phyloP scores from a whole-genome alignment of 306 rosid species.

The Prosopis cineraria region DNA sequence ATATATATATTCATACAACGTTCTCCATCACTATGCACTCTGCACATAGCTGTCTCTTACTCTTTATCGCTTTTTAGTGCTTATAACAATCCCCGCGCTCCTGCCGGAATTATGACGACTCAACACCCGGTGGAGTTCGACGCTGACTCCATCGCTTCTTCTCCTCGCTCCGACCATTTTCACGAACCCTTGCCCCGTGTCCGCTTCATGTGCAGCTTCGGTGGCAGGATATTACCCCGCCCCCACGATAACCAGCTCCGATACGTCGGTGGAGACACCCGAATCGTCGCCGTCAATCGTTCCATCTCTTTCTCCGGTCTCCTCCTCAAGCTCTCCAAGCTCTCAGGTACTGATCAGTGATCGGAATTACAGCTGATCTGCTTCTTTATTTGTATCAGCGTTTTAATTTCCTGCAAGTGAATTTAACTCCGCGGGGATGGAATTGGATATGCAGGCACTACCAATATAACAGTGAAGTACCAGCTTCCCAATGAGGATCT shows the following conservation, averaged over 20 bases:
- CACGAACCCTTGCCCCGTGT: slow-evolving; percentile 54
- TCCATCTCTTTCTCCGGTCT: slow-evolving; percentile 65
- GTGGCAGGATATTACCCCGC: slow-evolving; percentile 88
- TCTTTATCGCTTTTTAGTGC: too few relatives aligned
- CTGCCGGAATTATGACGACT: slow-evolving; percentile 53
- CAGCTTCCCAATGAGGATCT: slow-evolving; percentile 98
- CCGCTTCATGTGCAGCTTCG: slow-evolving; percentile 97
- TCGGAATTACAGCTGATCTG: neutral
- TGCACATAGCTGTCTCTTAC: neutral
- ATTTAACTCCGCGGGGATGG: neutral
- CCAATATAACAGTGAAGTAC: slow-evolving; percentile 69
- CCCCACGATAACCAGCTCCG: slow-evolving; percentile 96
- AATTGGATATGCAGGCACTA: slow-evolving; percentile 56
- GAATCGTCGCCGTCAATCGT: slow-evolving; percentile 80
- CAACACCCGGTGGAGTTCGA: slow-evolving; percentile 56
- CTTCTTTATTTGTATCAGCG: too few relatives aligned
- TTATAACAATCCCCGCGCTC: too few relatives aligned
- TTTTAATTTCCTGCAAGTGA: too few relatives aligned
- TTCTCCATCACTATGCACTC: neutral
- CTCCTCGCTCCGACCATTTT: slow-evolving; percentile 73
- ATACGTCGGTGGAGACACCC: slow-evolving; percentile 93
- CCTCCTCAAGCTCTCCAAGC: slow-evolving; percentile 72
- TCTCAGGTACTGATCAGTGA: slow-evolving; percentile 52
- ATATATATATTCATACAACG: slow-evolving; percentile 8
- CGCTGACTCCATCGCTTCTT: slow-evolving; percentile 69